These are phyloP conservation scores for Nannochloris sp. DNA, from an alignment of 139 green algal genomes.

Conservation along the genomic window DNA sequence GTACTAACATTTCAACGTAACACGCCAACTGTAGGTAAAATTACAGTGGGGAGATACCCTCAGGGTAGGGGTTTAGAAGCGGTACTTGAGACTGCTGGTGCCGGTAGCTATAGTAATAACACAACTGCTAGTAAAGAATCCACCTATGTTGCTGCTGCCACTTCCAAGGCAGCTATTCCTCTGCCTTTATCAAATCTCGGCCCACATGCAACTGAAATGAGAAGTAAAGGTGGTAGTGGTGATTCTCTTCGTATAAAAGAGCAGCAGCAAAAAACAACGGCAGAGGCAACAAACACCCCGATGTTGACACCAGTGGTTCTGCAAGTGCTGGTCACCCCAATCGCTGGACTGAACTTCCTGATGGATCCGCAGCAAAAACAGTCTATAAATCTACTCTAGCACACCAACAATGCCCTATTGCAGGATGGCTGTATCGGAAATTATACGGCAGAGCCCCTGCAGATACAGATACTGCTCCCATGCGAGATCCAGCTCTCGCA, in stretches of 20 bases:
- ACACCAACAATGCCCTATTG: constrained; percentile 29
- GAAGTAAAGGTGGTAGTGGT: too few relatives aligned
- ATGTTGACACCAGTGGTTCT: too few relatives aligned
- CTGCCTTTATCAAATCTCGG: too few relatives aligned
- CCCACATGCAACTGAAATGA: too few relatives aligned
- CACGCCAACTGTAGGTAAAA: background rate
- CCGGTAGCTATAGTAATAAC: too few relatives aligned
- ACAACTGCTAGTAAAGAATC: too few relatives aligned
- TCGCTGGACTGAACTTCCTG: constrained; percentile 20
- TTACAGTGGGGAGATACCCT: background rate
- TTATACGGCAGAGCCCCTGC: constrained; percentile 17
- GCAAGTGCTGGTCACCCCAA: too few relatives aligned
- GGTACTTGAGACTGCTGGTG: background rate
- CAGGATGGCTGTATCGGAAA: constrained; percentile 26
- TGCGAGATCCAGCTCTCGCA: constrained; percentile 16
- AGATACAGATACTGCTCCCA: constrained; percentile 6
- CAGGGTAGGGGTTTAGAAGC: constrained; percentile 1
- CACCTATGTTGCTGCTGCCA: too few relatives aligned
- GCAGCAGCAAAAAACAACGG: background rate
- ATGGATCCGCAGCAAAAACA: constrained; percentile 22
- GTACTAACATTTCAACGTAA: constrained; percentile 20
- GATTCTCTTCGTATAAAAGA: too few relatives aligned
- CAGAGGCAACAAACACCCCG: background rate
- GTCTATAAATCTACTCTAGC: constrained; percentile 27
- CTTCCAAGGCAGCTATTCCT: too few relatives aligned